Evolutionary conservation across 495 filamentous ascomycete species (phyloP).

Genomic region (Amniculicola lignicola): DNA sequence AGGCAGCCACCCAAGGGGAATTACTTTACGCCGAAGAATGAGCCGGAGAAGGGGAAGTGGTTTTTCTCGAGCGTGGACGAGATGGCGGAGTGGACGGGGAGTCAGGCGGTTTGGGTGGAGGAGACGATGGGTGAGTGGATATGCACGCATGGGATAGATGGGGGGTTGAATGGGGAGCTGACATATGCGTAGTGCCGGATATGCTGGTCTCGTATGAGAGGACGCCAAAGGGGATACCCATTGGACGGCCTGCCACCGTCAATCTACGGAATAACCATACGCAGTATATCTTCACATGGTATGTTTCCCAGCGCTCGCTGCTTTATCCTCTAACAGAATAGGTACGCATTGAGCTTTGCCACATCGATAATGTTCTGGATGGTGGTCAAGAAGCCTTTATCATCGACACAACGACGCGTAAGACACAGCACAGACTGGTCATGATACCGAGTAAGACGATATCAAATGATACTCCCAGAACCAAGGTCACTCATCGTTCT

Average conservation of each 20-base stretch:
- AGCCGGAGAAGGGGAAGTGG: slow-evolving; percentile 76
- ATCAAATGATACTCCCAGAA: neutral
- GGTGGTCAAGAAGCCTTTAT: slow-evolving; percentile 79
- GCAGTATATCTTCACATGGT: slow-evolving; percentile 99
- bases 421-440: slow-evolving; percentile 81
- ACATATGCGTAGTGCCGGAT: slow-evolving; percentile 57
- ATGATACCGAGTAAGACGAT: neutral
- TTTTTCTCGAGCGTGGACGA: slow-evolving; percentile 92
- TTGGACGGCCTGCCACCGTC: slow-evolving; percentile 86
- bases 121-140: slow-evolving; percentile 75
- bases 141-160: too few species aligned
- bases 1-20: slow-evolving; percentile 94
- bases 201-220: slow-evolving; percentile 67
- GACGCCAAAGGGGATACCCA: slow-evolving; percentile 78
- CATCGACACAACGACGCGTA: slow-evolving; percentile 68
- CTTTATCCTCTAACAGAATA: slow-evolving; percentile 38
- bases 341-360: slow-evolving; percentile 83
- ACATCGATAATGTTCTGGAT: slow-evolving; percentile 95
- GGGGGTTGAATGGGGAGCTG: slow-evolving; percentile 20
- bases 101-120: slow-evolving; percentile 91
- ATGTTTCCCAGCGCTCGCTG: slow-evolving; percentile 39
- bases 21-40: slow-evolving; percentile 90
- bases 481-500: slow-evolving; percentile 17
- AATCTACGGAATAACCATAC: slow-evolving; percentile 94
- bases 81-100: slow-evolving; percentile 84